Evolutionary conservation across 2,329 filamentous ascomycete genomes (phyloP), one percentile per base, ranked within the genome.

Genomic region (Camptophora hylomeconis): DNA sequence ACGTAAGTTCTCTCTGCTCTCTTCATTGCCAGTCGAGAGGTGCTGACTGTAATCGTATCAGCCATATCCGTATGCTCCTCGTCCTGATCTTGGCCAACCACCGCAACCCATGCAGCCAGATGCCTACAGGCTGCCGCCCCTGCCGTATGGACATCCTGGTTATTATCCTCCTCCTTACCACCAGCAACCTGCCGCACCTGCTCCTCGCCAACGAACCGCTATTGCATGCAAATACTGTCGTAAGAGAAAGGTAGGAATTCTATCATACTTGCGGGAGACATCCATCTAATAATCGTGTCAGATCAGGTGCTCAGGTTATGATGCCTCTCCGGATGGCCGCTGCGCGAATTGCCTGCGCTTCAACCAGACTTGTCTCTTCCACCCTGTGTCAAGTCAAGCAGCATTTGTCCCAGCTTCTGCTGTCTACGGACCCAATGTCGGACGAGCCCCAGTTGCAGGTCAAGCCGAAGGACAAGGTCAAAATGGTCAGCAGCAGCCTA

Each of bases 291-390:
- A 24, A 13, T n/a, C 20, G n/a, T 24, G 27, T 36, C 52, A 81
- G 76, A 80, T 81, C 51, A 73, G 77, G 35, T 82, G 76, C 60
- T 80, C 76, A 3, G 77, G 76, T 16, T 82, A 80, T 49, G 76
- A 80, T 45, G 69, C 67, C 32, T 78, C 74, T 20, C 69, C 75
- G 20, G 73, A 80, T 51, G 77, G 77, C 35, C 70, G 75, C 36
- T 82, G 76, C 60, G 70, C 65, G 46, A 81, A 81, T 51, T 82
- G 76, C 49, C 63, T 74, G 39, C 65, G 76, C 26, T 82, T 81
- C 56, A 75, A 76, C 40, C 76, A 81, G 53, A 75, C 80, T 49
- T 82, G 77, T 55, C 72, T 82, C 53, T 82, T 82, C 53, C 80
- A 75, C 1, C 76, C 77, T 2, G 76, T 82, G 14, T 80, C 74